Conservation (phyloP, 2,329 filamentous ascomycete species). For the Phaeosphaeriaceae sp. region DNA sequence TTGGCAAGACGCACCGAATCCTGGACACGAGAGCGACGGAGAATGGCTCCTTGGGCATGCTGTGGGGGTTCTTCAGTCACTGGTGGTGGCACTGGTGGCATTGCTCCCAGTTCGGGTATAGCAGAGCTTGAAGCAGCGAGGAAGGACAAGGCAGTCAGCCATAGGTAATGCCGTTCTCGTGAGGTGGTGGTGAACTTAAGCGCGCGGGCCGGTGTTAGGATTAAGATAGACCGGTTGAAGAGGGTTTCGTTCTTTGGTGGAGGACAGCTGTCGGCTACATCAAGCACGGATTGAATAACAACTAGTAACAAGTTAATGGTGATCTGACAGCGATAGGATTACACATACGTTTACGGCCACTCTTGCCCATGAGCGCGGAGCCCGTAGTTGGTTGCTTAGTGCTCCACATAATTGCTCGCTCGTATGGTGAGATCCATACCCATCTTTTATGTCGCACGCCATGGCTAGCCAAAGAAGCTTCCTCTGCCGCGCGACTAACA, state of each 20-base stretch:
- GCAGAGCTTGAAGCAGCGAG: slow-evolving; percentile 86
- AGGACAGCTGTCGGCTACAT: slow-evolving; percentile 93
- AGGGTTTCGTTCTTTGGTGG: slow-evolving; percentile 73
- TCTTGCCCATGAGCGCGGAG: slow-evolving; percentile 88
- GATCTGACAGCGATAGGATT: neutral
- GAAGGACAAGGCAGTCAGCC: slow-evolving; percentile 94
- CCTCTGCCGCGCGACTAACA: slow-evolving; percentile 61
- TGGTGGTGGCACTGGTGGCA: slow-evolving; percentile 51
- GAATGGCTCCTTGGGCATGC: slow-evolving; percentile 39
- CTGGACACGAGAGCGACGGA: slow-evolving; percentile 69
- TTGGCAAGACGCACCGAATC: slow-evolving; percentile 93
- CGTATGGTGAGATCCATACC: slow-evolving; percentile 98
- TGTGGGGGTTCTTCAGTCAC: slow-evolving; percentile 45
- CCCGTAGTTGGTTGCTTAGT: slow-evolving; percentile 94
- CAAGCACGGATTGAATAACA: slow-evolving; percentile 91
- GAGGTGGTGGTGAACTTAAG: slow-evolving; percentile 91
- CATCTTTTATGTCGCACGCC: slow-evolving; percentile 87
- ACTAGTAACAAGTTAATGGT: slow-evolving; percentile 61
- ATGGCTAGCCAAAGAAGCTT: slow-evolving; percentile 69
- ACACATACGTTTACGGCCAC: slow-evolving; percentile 87
- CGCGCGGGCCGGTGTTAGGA: slow-evolving; percentile 89
- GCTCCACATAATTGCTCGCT: slow-evolving; percentile 96
- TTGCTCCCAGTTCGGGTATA: slow-evolving; percentile 71
- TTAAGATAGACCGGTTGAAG: slow-evolving; percentile 94
- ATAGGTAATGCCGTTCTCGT: slow-evolving; percentile 88